phyloP scores from a whole-genome alignment of 1,284 basidiomycete genomes.

The Neotropicomus parvogracilis region DNA sequence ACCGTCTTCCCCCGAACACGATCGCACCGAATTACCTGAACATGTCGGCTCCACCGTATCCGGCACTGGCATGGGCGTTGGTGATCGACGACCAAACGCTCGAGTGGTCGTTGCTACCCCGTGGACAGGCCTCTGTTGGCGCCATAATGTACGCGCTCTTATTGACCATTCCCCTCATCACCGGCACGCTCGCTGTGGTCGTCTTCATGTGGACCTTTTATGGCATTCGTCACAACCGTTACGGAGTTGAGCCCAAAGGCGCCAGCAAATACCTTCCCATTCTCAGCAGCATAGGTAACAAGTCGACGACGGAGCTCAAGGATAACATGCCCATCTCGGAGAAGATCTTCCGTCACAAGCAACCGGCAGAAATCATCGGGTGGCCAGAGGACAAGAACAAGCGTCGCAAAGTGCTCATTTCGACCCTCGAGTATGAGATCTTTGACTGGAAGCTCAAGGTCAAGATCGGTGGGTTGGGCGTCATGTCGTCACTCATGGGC shows the following conservation, averaged over 20 bases:
- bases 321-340: conserved; percentile 53
- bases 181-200: conserved; percentile 74
- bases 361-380: conserved; percentile 69
- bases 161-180: conserved; percentile 77
- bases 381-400: conserved; percentile 92
- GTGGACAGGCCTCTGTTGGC: conserved; percentile 75
- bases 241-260: conserved; percentile 71
- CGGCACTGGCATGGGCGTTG: conserved; percentile 83
- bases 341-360: conserved; percentile 61
- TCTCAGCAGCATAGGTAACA: conserved; percentile 60
- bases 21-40: conserved; percentile 84
- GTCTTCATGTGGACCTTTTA: conserved; percentile 96
- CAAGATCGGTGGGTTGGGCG: conserved; percentile 93
- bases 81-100: conserved; percentile 73
- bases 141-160: conserved; percentile 84
- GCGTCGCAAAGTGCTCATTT: conserved; percentile 83
- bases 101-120: conserved; percentile 75
- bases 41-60: conserved; percentile 77
- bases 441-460: conserved; percentile 96
- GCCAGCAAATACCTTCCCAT: conserved; percentile 76
- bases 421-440: conserved; percentile 92
- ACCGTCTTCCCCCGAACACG: conserved; percentile 85
- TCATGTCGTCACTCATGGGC: conserved; percentile 95
- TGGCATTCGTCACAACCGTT: conserved; percentile 90
- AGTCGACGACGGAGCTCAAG: conserved; percentile 61